Conservation (phyloP, 176 grass and related monocot species). For the Cenchrus purpureus region DNA sequence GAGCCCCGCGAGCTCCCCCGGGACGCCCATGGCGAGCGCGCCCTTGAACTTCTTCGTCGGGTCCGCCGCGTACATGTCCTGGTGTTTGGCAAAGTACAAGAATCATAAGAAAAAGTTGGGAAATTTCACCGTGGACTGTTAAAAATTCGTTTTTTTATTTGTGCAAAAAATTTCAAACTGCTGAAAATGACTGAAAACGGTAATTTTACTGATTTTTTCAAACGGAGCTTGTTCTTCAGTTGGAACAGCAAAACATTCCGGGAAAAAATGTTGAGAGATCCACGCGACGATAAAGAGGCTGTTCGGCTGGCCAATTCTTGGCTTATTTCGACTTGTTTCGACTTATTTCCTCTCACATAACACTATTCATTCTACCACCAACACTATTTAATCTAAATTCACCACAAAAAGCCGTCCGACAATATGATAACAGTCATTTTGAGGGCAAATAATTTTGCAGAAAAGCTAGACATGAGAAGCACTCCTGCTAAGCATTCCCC, state of each 20-base stretch:
- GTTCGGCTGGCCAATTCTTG: no score
- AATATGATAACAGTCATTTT: background rate
- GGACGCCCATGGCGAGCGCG: constrained; percentile 77
- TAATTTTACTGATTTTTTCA: background rate
- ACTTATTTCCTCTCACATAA: no score
- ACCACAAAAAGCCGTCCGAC: background rate
- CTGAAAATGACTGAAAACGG: background rate
- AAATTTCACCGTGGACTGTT: background rate
- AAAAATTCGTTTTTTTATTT: background rate
- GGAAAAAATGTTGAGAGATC: no score
- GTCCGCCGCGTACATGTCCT: constrained; percentile 80
- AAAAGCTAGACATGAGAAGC: background rate
- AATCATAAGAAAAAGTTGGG: no score
- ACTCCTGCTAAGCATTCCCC: background rate
- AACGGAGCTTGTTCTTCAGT: background rate
- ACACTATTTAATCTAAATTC: no score
- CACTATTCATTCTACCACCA: no score
- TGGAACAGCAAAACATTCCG: no score
- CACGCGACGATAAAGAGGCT: no score
- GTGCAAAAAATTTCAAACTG: no score
- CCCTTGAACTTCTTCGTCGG: constrained; percentile 60
- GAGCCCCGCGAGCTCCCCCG: constrained; percentile 84
- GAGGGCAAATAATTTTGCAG: background rate
- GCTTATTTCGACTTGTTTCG: no score
- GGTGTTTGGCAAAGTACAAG: background rate